These are phyloP conservation scores for Agroathelia rolfsii DNA, from an alignment of 1,284 basidiomycete species.

Conservation along the genomic window DNA sequence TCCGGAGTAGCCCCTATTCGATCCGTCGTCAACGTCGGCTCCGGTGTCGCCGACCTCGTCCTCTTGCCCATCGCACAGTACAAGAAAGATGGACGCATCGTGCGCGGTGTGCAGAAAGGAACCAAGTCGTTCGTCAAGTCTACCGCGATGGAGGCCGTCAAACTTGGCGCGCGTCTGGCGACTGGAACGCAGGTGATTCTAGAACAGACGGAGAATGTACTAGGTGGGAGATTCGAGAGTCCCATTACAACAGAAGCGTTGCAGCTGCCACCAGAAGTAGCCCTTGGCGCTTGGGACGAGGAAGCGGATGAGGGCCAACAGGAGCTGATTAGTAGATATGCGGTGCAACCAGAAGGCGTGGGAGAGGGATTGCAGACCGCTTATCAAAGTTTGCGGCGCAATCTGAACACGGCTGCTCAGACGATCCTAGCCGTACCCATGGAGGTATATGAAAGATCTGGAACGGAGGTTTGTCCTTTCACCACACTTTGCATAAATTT, in stretches of 20 bases:
- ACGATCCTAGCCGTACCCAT: slow-evolving; percentile 98
- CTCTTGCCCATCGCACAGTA: slow-evolving; percentile 95
- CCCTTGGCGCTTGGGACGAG: slow-evolving; percentile 26
- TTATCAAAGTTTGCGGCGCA: slow-evolving; percentile 75
- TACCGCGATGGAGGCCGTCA: slow-evolving; percentile 91
- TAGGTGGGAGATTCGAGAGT: slow-evolving; percentile 70
- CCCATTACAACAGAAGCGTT: slow-evolving; percentile 60
- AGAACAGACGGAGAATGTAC: slow-evolving; percentile 88
- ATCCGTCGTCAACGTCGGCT: slow-evolving; percentile 92
- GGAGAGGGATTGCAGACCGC: slow-evolving; percentile 86
- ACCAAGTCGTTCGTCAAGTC: slow-evolving; percentile 87
- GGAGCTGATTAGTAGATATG: slow-evolving; percentile 82
- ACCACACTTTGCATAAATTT: neutral
- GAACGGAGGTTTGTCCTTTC: slow-evolving; percentile 59
- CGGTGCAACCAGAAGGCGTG: slow-evolving; percentile 79
- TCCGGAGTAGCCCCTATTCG: slow-evolving; percentile 95
- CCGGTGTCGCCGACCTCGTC: slow-evolving; percentile 91
- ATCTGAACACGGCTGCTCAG: slow-evolving; percentile 89
- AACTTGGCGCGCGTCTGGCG: slow-evolving; percentile 87
- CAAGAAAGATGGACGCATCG: slow-evolving; percentile 90
- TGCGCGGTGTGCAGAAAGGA: slow-evolving; percentile 90
- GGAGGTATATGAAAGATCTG: slow-evolving; percentile 94
- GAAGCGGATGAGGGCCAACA: too few species aligned
- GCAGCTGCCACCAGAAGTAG: slow-evolving; percentile 33
- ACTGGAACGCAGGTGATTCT: slow-evolving; percentile 96